phyloP scores from a whole-genome alignment of 768 basidiomycete genomes.

The Tulasnella sp. region DNA sequence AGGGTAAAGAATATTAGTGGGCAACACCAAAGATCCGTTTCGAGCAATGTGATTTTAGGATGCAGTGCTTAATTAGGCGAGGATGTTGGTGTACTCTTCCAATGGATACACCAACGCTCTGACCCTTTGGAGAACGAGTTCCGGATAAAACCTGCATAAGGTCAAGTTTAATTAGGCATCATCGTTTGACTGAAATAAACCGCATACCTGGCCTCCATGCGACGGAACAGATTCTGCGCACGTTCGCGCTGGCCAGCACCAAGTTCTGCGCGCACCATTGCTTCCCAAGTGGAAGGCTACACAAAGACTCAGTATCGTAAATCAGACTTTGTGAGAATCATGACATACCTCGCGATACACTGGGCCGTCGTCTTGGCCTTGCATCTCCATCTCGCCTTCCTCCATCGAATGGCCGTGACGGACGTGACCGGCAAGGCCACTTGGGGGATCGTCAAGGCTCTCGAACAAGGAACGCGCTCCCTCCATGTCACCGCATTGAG shows the following conservation, averaged over 20 bases:
- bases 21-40: background rate
- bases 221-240: conserved; percentile 56
- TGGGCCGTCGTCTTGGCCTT: conserved; percentile 30
- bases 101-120: conserved; percentile 1
- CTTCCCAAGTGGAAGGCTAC: conserved; percentile 88
- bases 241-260: conserved; percentile 59
- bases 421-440: conserved; percentile 70
- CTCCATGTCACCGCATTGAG: conserved; percentile 57
- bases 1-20: background rate
- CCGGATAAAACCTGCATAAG: background rate
- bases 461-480: conserved; percentile 72
- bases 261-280: conserved; percentile 88
- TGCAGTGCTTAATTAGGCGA: background rate
- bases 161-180: background rate
- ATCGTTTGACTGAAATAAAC: background rate
- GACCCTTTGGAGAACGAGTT: conserved; percentile 1
- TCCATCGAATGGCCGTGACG: conserved; percentile 22
- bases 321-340: conserved; percentile 1
- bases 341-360: conserved; percentile 69
- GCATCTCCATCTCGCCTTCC: background rate
- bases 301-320: background rate
- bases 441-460: conserved; percentile 61
- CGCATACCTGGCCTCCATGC: conserved; percentile 59
- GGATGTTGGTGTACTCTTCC: background rate
- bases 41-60: background rate